Base-by-base conservation (phyloP, 1,139 yeast species). In the Scheffersomyces illinoinensis region DNA sequence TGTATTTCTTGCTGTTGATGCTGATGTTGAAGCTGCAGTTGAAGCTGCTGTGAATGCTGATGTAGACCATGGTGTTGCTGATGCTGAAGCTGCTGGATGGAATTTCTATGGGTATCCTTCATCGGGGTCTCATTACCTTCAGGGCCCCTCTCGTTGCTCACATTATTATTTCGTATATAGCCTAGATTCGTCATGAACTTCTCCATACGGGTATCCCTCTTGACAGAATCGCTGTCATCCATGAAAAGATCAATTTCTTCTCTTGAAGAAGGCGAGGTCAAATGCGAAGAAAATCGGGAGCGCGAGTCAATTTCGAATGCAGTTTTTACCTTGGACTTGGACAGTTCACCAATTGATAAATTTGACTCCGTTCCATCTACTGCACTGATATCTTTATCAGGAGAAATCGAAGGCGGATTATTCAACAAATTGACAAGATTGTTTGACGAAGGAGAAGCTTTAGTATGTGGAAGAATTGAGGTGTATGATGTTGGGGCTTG, bases 131-230 rank as follows among this genome's bases (percentile, higher is more conserved):
- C 43, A 14, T 12, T 1, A 12, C 43, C 43, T 33, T 33, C 43
- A 7, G 19, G 17, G 19, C n/a, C 24, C n/a, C 51, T 21, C 24
- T 48, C 51, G 26, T 20, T 48, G 26, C 24, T 48, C 18, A 48
- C 24, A 20, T 48, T 20, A 47, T 21, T 23, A 33, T 18, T 43
- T 50, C 55, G 51, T 5, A 63, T 57, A 54, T 57, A 62, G 12
- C 66, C 66, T 55, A 63, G 56, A 47, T 63, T 62, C 47, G 57
- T 59, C 64, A 63, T 61, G 51, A 63, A 63, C 48, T 58, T 59
- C 50, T 61, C 64, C 48, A 59, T 56, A 26, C 63, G 62, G 19
- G 54, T 52, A 43, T 59, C 64, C 49, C 58, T 61, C 49, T 56
- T 58, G 17, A 58, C 62, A 20, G 60, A 61, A 47, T 63, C 62